Evolutionary conservation across 441 rosid species (phyloP).

Genomic region (Jatropha podagrica): DNA sequence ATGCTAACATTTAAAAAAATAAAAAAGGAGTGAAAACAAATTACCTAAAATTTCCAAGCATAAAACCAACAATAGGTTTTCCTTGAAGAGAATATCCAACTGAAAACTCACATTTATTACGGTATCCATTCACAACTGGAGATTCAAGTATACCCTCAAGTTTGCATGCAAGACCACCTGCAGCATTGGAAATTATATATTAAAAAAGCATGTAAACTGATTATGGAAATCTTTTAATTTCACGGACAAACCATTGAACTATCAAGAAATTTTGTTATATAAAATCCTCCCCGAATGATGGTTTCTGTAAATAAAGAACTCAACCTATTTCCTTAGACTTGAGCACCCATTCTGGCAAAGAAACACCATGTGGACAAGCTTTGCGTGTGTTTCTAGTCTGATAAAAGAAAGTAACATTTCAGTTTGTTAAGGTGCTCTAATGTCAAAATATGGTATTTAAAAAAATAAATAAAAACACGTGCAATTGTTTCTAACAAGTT

Average conservation of each 20-base stretch:
- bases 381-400: slow-evolving; percentile 92
- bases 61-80: slow-evolving; percentile 82
- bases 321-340: slow-evolving; percentile 80
- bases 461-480: background rate
- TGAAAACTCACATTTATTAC: slow-evolving; percentile 96
- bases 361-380: slow-evolving; percentile 76
- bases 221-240: background rate
- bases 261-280: background rate
- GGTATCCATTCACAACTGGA: slow-evolving; percentile 80
- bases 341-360: slow-evolving; percentile 84
- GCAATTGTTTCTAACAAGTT: slow-evolving; percentile 46
- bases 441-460: background rate
- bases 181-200: slow-evolving; percentile 15
- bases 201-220: background rate
- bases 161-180: slow-evolving; percentile 88
- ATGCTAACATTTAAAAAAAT: background rate
- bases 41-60: slow-evolving; percentile 93
- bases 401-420: slow-evolving; percentile 25
- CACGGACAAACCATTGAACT: background rate
- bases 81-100: slow-evolving; percentile 84
- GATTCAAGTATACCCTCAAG: slow-evolving; percentile 86
- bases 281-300: background rate
- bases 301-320: slow-evolving; percentile 19
- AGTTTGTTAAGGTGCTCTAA: slow-evolving; percentile 25
- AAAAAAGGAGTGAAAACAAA: slow-evolving; percentile 10